These are phyloP conservation scores for Rhodosporidiobolus odoratus DNA, from an alignment of 768 basidiomycete species.

Conservation along the genomic window DNA sequence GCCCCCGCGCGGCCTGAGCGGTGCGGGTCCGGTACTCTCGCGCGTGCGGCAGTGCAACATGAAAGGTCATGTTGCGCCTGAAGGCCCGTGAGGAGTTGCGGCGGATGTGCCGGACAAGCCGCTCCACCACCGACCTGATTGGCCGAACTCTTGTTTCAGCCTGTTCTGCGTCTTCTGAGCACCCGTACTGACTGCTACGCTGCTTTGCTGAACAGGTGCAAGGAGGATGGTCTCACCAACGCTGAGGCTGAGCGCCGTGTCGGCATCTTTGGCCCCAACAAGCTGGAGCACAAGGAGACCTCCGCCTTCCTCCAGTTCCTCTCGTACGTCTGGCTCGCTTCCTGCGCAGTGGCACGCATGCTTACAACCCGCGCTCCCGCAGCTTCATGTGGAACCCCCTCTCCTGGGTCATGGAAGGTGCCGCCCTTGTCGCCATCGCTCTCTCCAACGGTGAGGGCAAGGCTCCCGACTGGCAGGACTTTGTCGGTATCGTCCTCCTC, in stretches of 20 bases:
- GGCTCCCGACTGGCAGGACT: constrained; percentile 95
- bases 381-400: constrained; percentile 99
- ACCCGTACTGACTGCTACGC: not conserved
- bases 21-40: not conserved
- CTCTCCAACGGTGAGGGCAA: constrained; percentile 83
- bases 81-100: not conserved
- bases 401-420: constrained; percentile 98
- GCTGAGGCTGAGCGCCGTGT: constrained; percentile 78
- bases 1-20: not conserved
- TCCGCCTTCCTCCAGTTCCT: constrained; percentile 69
- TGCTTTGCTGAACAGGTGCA: constrained; percentile 51
- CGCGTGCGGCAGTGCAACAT: too few relatives aligned
- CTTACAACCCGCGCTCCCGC: not conserved
- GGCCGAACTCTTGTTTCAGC: not conserved
- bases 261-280: constrained; percentile 93
- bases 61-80: not conserved
- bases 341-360: not conserved
- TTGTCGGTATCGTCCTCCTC: constrained; percentile 88
- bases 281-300: constrained; percentile 82
- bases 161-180: not conserved
- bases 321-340: constrained; percentile 33
- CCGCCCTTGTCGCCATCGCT: constrained; percentile 82
- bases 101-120: not conserved
- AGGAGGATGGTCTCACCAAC: constrained; percentile 66
- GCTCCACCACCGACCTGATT: not conserved